Conservation (phyloP, 169 alveolate species). For the Toxoplasma gondii region DNA sequence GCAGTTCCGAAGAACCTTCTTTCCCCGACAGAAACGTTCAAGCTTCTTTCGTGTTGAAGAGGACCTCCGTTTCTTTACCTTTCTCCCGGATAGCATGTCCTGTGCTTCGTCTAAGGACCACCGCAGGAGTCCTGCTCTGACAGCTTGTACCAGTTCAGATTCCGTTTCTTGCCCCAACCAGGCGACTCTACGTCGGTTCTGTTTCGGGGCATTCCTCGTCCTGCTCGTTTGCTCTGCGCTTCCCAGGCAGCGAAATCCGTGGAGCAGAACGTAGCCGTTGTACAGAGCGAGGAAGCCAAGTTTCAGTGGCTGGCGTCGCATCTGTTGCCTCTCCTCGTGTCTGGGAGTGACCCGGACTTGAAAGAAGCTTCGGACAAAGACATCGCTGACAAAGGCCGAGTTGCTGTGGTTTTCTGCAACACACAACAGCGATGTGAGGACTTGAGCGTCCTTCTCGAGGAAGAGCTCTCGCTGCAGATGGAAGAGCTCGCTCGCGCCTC, state of each 20-base stretch:
- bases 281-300: constrained; percentile 53
- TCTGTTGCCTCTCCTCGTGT: constrained; percentile 54
- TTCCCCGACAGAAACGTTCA: too few relatives aligned
- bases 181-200: too few relatives aligned
- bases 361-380: constrained; percentile 40
- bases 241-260: constrained; percentile 64
- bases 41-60: too few relatives aligned
- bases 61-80: too few relatives aligned
- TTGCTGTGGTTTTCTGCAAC: constrained; percentile 58
- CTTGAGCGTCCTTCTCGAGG: constrained; percentile 54
- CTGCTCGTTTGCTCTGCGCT: neutral
- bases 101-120: too few relatives aligned
- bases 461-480: constrained; percentile 32
- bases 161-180: too few relatives aligned
- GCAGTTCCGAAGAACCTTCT: too few relatives aligned
- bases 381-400: neutral
- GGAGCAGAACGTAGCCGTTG: constrained; percentile 48
- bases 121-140: too few relatives aligned
- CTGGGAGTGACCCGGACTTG: constrained; percentile 21
- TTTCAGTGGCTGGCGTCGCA: constrained; percentile 53
- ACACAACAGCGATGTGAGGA: constrained; percentile 66
- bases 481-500: neutral
- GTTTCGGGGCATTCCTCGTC: neutral
- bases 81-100: too few relatives aligned
- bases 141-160: too few relatives aligned